Evolutionary conservation across 306 rosid species (phyloP).

Genomic region (Ceratonia siliqua): DNA sequence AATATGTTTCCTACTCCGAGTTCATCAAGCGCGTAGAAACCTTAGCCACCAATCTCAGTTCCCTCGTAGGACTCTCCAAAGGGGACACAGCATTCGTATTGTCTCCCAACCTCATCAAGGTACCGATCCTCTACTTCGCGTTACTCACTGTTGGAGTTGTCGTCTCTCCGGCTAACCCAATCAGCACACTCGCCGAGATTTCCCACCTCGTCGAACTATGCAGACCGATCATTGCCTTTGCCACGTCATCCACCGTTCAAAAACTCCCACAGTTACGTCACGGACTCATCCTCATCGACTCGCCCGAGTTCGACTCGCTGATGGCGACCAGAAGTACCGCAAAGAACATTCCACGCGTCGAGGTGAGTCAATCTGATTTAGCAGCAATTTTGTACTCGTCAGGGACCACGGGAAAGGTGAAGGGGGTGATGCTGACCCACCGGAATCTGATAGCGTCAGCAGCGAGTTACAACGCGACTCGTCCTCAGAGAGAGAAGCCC

Average conservation of each 20-base stretch:
- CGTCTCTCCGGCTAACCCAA: conserved; percentile 57
- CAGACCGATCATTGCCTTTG: conserved; percentile 44
- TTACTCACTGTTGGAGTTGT: conserved; percentile 57
- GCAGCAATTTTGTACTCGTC: conserved; percentile 61
- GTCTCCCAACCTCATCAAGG: conserved; percentile 39
- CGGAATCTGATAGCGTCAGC: conserved; percentile 41
- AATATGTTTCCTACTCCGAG: conserved; percentile 37
- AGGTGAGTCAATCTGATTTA: conserved; percentile 52
- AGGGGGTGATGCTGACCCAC: conserved; percentile 59
- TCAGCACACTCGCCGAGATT: conserved; percentile 46
- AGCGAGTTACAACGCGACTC: conserved; percentile 21
- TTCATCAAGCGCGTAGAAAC: conserved; percentile 35
- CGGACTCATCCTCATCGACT: conserved; percentile 44
- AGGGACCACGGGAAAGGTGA: conserved; percentile 60
- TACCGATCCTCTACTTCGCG: conserved; percentile 64
- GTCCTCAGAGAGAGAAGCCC: conserved; percentile 24
- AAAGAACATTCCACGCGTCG: not conserved
- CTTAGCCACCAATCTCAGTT: conserved; percentile 48
- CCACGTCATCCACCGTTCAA: conserved; percentile 32
- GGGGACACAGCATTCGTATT: conserved; percentile 49
- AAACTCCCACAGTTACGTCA: not conserved
- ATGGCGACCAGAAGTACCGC: not conserved
- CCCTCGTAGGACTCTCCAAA: conserved; percentile 44
- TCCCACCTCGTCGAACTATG: conserved; percentile 32
- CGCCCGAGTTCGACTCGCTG: conserved; percentile 54